Evolutionary conservation across 345 rosid species (phyloP).

Genomic region (Mallotus nudiflorus): DNA sequence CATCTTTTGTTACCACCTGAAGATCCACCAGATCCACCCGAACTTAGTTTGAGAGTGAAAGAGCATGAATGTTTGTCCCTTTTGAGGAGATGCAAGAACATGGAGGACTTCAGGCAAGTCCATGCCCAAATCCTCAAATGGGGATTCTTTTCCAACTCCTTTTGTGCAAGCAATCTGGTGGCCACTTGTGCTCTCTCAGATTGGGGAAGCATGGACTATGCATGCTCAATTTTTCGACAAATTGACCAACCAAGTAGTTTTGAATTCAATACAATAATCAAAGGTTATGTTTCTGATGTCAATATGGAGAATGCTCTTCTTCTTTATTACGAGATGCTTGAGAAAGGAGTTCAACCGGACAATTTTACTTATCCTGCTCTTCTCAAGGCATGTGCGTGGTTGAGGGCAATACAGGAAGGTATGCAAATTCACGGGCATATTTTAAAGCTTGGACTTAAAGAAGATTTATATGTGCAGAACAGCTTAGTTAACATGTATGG

Average conservation of each 20-base stretch:
- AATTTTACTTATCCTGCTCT: slow-evolving; percentile 42
- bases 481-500: slow-evolving; percentile 46
- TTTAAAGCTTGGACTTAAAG: slow-evolving; percentile 33
- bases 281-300: slow-evolving; percentile 27
- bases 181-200: slow-evolving; percentile 42
- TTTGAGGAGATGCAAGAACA: slow-evolving; percentile 51
- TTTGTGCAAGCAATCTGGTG: slow-evolving; percentile 41
- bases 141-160: slow-evolving; percentile 35
- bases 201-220: slow-evolving; percentile 48
- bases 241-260: slow-evolving; percentile 39
- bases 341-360: slow-evolving; percentile 37
- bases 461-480: slow-evolving; percentile 38
- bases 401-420: slow-evolving; percentile 33
- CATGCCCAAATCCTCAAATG: slow-evolving; percentile 54
- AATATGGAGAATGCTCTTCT: slow-evolving; percentile 28
- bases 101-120: slow-evolving; percentile 52
- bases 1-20: slow-evolving; percentile 24
- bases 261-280: slow-evolving; percentile 39
- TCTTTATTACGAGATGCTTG: slow-evolving; percentile 37
- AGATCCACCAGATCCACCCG: slow-evolving; percentile 29
- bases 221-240: slow-evolving; percentile 36
- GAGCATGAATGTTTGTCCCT: slow-evolving; percentile 60
- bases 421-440: slow-evolving; percentile 40
- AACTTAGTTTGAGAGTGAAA: slow-evolving; percentile 32
- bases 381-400: slow-evolving; percentile 39